phyloP scores from a whole-genome alignment of 495 filamentous ascomycete species.

The Melanomma pulvis-pyrius region DNA sequence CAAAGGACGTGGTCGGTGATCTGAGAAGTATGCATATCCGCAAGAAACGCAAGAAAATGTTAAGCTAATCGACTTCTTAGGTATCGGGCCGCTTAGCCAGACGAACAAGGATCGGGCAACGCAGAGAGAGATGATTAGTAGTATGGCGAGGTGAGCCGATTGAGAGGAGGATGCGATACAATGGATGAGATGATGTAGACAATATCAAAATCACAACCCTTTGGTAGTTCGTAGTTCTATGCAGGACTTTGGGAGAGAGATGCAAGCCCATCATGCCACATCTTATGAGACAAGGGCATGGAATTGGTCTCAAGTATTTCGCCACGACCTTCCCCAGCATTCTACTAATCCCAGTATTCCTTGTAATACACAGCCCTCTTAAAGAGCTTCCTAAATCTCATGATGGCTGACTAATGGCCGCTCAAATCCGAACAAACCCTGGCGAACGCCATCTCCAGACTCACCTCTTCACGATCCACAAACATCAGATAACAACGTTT shows the following conservation, averaged over 20 bases:
- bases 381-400: no score
- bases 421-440: no score
- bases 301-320: no score
- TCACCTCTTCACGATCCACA: no score
- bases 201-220: neutral
- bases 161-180: neutral
- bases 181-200: neutral
- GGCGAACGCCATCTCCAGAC: no score
- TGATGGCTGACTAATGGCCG: no score
- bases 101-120: constrained; percentile 81
- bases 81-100: constrained; percentile 79
- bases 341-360: no score
- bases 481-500: no score
- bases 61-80: constrained; percentile 44
- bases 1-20: constrained; percentile 98
- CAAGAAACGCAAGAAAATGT: constrained; percentile 1
- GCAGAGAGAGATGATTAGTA: constrained; percentile 88
- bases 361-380: no score
- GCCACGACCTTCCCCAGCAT: no score
- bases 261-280: no score
- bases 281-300: no score
- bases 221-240: neutral
- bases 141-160: constrained; percentile 58
- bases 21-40: constrained; percentile 69
- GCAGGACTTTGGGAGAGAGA: neutral